Evolutionary conservation across 208 protist genomes (phyloP).

Genomic region (Trypanosoma vivax): DNA sequence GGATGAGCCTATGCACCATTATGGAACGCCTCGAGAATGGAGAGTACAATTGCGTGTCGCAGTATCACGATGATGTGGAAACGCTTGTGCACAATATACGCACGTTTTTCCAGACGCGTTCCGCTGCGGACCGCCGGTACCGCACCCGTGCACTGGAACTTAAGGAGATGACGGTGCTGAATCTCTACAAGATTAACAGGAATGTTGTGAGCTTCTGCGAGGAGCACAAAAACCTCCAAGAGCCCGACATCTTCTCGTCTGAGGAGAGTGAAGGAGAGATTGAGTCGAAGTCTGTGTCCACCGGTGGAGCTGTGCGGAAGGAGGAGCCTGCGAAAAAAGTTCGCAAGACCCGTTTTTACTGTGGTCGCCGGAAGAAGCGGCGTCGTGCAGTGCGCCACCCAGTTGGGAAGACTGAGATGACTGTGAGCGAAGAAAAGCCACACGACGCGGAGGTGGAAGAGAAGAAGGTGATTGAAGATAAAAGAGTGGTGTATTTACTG

Average conservation of each 20-base stretch:
- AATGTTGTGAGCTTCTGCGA: constrained; percentile 76
- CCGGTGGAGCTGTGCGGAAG: neutral
- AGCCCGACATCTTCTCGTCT: constrained; percentile 32
- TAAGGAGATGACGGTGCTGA: constrained; percentile 71
- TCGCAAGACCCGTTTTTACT: constrained; percentile 16
- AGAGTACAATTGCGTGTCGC: constrained; percentile 72
- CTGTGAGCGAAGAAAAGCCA: neutral
- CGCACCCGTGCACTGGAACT: constrained; percentile 66
- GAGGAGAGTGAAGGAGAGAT: neutral
- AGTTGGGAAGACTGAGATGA: neutral
- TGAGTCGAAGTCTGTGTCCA: neutral
- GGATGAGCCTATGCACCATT: constrained; percentile 62
- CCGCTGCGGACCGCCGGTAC: constrained; percentile 46
- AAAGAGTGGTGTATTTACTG: constrained; percentile 5
- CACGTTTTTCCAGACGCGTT: constrained; percentile 68
- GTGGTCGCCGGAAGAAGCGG: constrained; percentile 26
- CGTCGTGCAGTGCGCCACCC: constrained; percentile 1
- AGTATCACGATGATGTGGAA: constrained; percentile 84
- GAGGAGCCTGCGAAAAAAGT: neutral
- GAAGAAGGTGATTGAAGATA: constrained; percentile 8
- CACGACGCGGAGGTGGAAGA: constrained; percentile 9
- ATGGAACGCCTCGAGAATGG: constrained; percentile 72
- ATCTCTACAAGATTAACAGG: constrained; percentile 77
- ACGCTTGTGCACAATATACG: constrained; percentile 69
- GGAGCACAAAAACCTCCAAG: constrained; percentile 42